Evolutionary conservation across 2,329 filamentous ascomycete species (phyloP).

Genomic region (Pseudogymnoascus sp.): DNA sequence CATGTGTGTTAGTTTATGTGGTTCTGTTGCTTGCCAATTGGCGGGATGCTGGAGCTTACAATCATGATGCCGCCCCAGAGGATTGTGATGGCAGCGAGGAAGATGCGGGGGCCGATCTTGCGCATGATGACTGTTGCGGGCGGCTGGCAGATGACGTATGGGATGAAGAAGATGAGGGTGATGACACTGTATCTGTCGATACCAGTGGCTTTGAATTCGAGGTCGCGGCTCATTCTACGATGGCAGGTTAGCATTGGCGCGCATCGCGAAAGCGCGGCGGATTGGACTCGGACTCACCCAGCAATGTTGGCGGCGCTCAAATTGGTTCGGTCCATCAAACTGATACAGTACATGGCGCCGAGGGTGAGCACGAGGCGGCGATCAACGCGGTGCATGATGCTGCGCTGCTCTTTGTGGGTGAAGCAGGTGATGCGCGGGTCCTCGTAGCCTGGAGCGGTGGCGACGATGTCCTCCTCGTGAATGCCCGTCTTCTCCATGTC

Average conservation of each 20-base stretch:
- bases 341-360: constrained; percentile 65
- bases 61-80: constrained; percentile 42
- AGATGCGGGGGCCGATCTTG: constrained; percentile 56
- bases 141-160: constrained; percentile 66
- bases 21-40: neutral
- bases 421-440: constrained; percentile 34
- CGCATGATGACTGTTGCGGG: constrained; percentile 64
- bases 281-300: constrained; percentile 33
- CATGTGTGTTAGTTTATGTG: neutral
- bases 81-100: constrained; percentile 44
- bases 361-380: constrained; percentile 54
- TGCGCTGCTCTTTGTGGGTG: constrained; percentile 55
- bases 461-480: neutral
- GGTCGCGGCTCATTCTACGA: neutral
- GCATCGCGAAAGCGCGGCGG: neutral
- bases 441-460: neutral
- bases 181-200: constrained; percentile 45
- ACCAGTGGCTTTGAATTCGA: neutral
- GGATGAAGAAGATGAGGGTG: constrained; percentile 67
- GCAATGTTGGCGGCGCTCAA: constrained; percentile 65
- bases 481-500: constrained; percentile 8
- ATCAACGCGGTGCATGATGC: constrained; percentile 66
- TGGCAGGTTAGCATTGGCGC: neutral
- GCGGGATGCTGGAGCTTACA: constrained; percentile 18
- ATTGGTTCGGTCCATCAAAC: constrained; percentile 73